These are phyloP conservation scores for Dendrothele bispora DNA, from an alignment of 768 basidiomycete species.

Conservation along the genomic window DNA sequence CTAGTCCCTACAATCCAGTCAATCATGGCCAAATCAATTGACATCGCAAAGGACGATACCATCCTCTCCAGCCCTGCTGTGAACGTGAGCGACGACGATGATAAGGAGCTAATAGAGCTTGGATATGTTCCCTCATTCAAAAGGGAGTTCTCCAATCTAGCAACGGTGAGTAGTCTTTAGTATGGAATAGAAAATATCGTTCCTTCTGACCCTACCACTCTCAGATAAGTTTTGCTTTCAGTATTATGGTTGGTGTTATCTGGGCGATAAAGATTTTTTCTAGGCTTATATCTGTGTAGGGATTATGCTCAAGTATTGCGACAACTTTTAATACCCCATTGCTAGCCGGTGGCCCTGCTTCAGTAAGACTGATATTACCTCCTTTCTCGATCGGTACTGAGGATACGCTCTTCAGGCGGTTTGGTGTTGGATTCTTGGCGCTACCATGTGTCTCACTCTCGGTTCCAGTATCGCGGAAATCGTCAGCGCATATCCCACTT, in stretches of 20 bases:
- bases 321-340: conserved; percentile 80
- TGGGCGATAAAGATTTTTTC: not conserved
- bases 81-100: conserved; percentile 50
- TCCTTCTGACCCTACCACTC: not conserved
- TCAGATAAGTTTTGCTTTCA: conserved; percentile 75
- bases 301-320: conserved; percentile 73
- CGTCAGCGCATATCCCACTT: conserved; percentile 74
- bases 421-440: conserved; percentile 78
- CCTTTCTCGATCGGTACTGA: not conserved
- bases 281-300: conserved; percentile 31
- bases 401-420: conserved; percentile 37
- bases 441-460: conserved; percentile 72
- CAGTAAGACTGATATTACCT: conserved; percentile 36
- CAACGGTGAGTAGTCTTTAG: conserved; percentile 52
- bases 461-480: conserved; percentile 76
- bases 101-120: conserved; percentile 61
- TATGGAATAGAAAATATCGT: too few species aligned
- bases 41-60: conserved; percentile 1
- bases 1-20: too few species aligned
- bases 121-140: conserved; percentile 81
- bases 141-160: conserved; percentile 81
- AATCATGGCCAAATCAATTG: too few species aligned
- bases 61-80: not conserved
- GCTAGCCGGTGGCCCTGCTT: conserved; percentile 66
- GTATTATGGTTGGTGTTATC: conserved; percentile 57